These are phyloP conservation scores for Trypanosoma avium DNA, from an alignment of 208 protist species.

Conservation along the genomic window DNA sequence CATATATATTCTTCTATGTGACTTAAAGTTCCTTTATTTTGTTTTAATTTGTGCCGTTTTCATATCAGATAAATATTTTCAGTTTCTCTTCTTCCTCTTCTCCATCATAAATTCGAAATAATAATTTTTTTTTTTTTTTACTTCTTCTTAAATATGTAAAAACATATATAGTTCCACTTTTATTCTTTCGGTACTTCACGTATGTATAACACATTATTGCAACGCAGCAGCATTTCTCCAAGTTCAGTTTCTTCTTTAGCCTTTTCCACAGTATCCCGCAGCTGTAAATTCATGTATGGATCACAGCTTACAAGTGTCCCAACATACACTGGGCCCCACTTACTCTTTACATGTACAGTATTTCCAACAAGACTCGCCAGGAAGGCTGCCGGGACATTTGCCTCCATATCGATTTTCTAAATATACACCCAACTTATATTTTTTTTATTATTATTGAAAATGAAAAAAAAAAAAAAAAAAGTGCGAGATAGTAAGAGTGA, in stretches of 20 bases:
- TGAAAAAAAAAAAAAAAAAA: constrained; percentile 28
- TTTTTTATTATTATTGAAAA: constrained; percentile 19
- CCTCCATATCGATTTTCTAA: constrained; percentile 48
- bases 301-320: constrained; percentile 95
- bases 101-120: too few relatives aligned
- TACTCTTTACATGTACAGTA: constrained; percentile 96
- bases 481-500: too few relatives aligned
- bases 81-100: not conserved
- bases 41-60: not conserved
- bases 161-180: not conserved
- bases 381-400: constrained; percentile 87
- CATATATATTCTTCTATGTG: constrained; percentile 5
- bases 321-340: constrained; percentile 99
- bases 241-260: constrained; percentile 72
- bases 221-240: constrained; percentile 84
- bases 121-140: too few relatives aligned
- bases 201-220: constrained; percentile 92
- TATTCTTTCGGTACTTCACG: constrained; percentile 53
- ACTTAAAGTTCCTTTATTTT: not conserved
- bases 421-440: constrained; percentile 17
- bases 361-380: constrained; percentile 94
- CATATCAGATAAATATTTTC: not conserved
- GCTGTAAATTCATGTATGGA: constrained; percentile 98
- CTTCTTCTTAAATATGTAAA: too few relatives aligned
- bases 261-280: constrained; percentile 76